Evolutionary conservation across 306 rosid species (phyloP).

Genomic region (Vigna reflexopilosa): DNA sequence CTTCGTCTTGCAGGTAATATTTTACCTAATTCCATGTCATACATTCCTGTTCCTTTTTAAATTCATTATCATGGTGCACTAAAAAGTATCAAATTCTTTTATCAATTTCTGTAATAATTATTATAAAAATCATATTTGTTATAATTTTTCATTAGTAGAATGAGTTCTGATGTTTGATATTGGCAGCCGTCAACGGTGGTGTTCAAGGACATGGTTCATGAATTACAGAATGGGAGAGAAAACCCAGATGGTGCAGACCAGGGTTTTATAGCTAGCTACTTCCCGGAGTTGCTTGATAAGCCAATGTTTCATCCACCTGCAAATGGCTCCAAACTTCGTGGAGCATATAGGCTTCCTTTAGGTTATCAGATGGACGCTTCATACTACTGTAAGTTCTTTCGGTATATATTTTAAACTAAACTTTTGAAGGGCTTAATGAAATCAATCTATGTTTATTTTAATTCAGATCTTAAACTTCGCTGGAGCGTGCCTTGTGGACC

Average conservation of each 20-base stretch:
- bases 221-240: constrained; percentile 61
- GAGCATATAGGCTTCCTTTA: constrained; percentile 75
- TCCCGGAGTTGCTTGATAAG: constrained; percentile 69
- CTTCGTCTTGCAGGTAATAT: constrained; percentile 71
- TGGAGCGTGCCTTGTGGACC: constrained; percentile 92
- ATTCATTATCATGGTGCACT: no score
- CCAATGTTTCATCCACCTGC: constrained; percentile 73
- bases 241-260: constrained; percentile 91
- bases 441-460: constrained; percentile 6
- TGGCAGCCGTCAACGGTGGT: constrained; percentile 75
- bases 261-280: constrained; percentile 77
- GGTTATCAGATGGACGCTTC: constrained; percentile 94
- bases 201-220: constrained; percentile 71
- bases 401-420: not conserved
- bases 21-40: not conserved
- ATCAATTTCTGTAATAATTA: no score
- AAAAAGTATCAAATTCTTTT: no score
- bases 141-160: no score
- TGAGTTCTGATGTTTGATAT: not conserved
- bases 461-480: constrained; percentile 62
- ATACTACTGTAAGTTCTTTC: constrained; percentile 59
- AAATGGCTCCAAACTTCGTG: constrained; percentile 65
- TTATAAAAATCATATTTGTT: no score
- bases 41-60: no score
- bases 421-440: constrained; percentile 18